phyloP scores from a whole-genome alignment of 805 yeast species.

The Ogataea ganodermae region DNA sequence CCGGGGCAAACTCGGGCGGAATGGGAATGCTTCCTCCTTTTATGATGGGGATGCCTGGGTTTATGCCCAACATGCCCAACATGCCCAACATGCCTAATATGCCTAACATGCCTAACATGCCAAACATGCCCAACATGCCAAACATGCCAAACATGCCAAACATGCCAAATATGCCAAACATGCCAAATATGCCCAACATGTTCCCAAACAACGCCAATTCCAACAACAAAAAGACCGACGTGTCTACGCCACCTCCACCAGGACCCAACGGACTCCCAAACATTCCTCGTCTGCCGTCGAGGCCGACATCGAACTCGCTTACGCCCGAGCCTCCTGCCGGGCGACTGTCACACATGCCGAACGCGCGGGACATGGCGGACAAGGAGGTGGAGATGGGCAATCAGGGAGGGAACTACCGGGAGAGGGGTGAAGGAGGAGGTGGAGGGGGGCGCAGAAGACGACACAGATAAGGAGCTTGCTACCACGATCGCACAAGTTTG shows the following conservation, averaged over 20 bases:
- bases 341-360: slow-evolving; percentile 20
- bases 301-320: slow-evolving; percentile 29
- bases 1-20: slow-evolving; percentile 9
- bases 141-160: slow-evolving; percentile 32
- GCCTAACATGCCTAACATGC: slow-evolving; percentile 33
- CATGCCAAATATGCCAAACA: slow-evolving; percentile 24
- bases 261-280: slow-evolving; percentile 18
- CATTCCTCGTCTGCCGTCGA: slow-evolving; percentile 26
- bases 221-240: slow-evolving; percentile 13
- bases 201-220: slow-evolving; percentile 12
- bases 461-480: background rate
- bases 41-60: slow-evolving; percentile 29
- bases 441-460: slow-evolving; percentile 10
- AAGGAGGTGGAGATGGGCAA: slow-evolving; percentile 27
- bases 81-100: slow-evolving; percentile 32
- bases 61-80: slow-evolving; percentile 24
- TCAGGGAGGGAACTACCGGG: slow-evolving; percentile 23
- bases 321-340: slow-evolving; percentile 27
- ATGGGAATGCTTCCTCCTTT: slow-evolving; percentile 25
- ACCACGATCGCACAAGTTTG: background rate
- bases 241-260: slow-evolving; percentile 11
- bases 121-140: slow-evolving; percentile 37
- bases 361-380: slow-evolving; percentile 33
- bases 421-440: slow-evolving; percentile 17
- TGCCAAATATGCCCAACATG: slow-evolving; percentile 24